phyloP scores from a whole-genome alignment of 2,329 filamentous ascomycete genomes.

The Didymellaceae sp. region DNA sequence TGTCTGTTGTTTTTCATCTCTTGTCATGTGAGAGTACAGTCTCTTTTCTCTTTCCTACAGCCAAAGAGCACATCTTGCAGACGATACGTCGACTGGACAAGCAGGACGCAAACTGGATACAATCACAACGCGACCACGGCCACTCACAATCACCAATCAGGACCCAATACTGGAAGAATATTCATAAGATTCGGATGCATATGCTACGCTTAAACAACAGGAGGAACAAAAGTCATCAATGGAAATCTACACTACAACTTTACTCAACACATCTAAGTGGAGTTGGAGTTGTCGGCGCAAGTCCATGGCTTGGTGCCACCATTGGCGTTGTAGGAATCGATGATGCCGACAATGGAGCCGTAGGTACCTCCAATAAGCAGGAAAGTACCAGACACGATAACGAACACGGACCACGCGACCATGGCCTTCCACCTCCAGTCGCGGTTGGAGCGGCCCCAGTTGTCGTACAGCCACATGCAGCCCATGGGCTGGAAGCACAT shows the following conservation, averaged over 20 bases:
- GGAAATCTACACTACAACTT: no score
- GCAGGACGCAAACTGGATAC: no score
- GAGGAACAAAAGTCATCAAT: background rate
- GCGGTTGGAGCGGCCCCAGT: conserved; percentile 13
- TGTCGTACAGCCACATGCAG: conserved; percentile 24
- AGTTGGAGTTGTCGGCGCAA: conserved; percentile 21
- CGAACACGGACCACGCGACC: conserved; percentile 18
- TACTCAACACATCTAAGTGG: background rate
- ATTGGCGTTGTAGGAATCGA: conserved; percentile 12
- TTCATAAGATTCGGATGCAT: background rate
- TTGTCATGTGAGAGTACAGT: no score
- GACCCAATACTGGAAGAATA: no score
- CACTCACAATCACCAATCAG: no score
- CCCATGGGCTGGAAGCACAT: conserved; percentile 26
- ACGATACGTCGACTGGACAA: no score
- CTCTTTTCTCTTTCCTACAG: no score
- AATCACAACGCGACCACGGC: no score
- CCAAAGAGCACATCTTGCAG: no score
- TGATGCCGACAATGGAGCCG: conserved; percentile 15
- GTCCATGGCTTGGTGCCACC: conserved; percentile 15
- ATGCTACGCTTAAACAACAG: background rate
- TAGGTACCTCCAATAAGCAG: conserved; percentile 18
- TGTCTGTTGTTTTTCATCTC: no score
- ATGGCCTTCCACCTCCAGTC: conserved; percentile 17
- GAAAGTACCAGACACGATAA: conserved; percentile 18